Evolutionary conservation across 495 filamentous ascomycete genomes (phyloP).

Genomic region (Penicillium alfredii): DNA sequence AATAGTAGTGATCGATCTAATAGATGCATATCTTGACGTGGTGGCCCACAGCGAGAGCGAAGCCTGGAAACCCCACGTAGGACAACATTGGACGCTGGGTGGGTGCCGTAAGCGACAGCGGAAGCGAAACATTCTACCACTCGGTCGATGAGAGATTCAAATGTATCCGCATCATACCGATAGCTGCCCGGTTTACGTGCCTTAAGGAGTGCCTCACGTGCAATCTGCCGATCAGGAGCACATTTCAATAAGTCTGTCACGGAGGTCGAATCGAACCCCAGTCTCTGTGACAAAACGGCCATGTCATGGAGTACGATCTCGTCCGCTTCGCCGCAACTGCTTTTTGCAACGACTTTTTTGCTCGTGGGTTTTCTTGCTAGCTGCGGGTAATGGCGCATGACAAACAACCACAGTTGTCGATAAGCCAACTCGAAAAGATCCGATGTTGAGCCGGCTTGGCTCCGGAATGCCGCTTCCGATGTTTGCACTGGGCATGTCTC

Average conservation of each 20-base stretch:
- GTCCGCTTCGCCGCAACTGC: background rate
- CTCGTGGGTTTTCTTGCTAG: background rate
- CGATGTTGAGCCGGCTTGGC: background rate
- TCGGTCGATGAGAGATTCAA: constrained; percentile 1
- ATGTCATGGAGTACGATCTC: background rate
- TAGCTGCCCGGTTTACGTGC: background rate
- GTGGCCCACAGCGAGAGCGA: too few relatives aligned
- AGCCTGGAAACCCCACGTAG: too few relatives aligned
- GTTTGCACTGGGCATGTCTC: background rate
- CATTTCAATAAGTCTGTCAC: background rate
- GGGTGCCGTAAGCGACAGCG: too few relatives aligned
- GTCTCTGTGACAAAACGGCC: background rate
- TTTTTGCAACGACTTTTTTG: background rate
- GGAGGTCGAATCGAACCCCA: background rate
- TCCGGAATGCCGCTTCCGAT: background rate
- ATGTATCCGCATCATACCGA: background rate
- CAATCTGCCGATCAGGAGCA: constrained; percentile 1
- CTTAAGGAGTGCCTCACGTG: constrained; percentile 2
- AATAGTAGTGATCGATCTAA: too few relatives aligned
- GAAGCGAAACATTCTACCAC: constrained; percentile 4
- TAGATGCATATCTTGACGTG: too few relatives aligned
- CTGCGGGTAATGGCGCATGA: background rate
- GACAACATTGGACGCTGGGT: too few relatives aligned
- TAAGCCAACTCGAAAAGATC: constrained; percentile 1
- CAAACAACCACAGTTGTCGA: constrained; percentile 1